These are phyloP conservation scores for Sparassis latifolia DNA, from an alignment of 1,284 basidiomycete species.

Conservation along the genomic window DNA sequence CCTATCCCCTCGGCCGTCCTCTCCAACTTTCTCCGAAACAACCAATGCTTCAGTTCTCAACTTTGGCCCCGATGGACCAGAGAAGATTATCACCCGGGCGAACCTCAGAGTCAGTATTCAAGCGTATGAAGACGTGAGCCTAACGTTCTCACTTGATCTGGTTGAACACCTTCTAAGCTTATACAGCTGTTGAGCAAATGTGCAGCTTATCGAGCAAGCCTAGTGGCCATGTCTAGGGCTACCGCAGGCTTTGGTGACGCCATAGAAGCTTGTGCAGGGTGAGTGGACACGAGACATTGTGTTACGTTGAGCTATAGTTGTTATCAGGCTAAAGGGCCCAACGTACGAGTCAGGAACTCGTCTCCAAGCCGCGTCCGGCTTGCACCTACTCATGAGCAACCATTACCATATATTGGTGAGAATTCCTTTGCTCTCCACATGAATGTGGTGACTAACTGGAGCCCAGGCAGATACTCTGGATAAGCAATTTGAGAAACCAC, in stretches of 20 bases:
- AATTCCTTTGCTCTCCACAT: slow-evolving; percentile 3
- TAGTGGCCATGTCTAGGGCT: slow-evolving; percentile 79
- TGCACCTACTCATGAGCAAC: slow-evolving; percentile 90
- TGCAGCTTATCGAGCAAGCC: slow-evolving; percentile 78
- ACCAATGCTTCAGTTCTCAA: slow-evolving; percentile 72
- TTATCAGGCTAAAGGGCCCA: slow-evolving; percentile 66
- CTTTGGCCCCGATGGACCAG: slow-evolving; percentile 63
- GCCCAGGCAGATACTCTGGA: slow-evolving; percentile 77
- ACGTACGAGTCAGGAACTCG: slow-evolving; percentile 72
- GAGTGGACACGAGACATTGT: slow-evolving; percentile 3
- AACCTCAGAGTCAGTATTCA: slow-evolving; percentile 74
- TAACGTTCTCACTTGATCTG: neutral
- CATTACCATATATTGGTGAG: slow-evolving; percentile 86
- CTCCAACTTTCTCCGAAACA: slow-evolving; percentile 77
- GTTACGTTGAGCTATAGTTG: neutral
- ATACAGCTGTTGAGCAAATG: slow-evolving; percentile 70
- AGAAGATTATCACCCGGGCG: slow-evolving; percentile 77
- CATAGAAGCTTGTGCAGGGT: slow-evolving; percentile 80
- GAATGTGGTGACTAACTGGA: neutral
- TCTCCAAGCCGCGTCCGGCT: slow-evolving; percentile 78
- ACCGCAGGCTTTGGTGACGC: slow-evolving; percentile 86
- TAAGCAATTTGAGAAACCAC: slow-evolving; percentile 85
- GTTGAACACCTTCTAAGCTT: slow-evolving; percentile 7
- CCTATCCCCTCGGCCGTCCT: slow-evolving; percentile 57
- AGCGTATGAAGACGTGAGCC: slow-evolving; percentile 72